Base-by-base conservation (phyloP, 495 filamentous ascomycete species). In the Delitschia confertaspora region DNA sequence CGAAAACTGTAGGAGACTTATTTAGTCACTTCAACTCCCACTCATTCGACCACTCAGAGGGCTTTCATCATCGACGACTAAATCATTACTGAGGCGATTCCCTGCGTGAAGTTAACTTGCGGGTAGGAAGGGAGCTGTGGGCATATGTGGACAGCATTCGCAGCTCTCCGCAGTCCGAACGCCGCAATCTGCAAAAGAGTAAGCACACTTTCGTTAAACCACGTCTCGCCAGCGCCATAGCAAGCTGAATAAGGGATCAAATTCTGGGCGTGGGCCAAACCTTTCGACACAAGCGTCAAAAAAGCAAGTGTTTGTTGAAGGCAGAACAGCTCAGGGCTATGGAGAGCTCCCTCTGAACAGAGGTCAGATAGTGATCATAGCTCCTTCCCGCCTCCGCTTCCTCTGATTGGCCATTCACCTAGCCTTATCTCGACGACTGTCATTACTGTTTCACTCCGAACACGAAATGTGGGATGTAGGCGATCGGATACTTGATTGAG, bases 1-100 rank as follows among this genome's bases (percentile, higher is more conserved):
- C 14, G 7, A 19, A 47, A 45, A 42, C 36, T 42, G 34, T 53
- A 44, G 48, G 39, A 38, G 43, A 33, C 21, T 11, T 24, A 38
- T 52, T 53, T 54, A 54, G 51, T 49, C 51, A 54, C 38, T 36
- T 41, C 20, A 18, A 31, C 13, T 21, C 10, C n/a, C 27, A 33
- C 49, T 38, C 47, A 53, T 47, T 38, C 42, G n/a, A 11, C 29
- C 25, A 13, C 8, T 11, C 17, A 2, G 16, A 36, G 4, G 16
- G 23, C 13, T 11, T 11, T 10, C 29, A 39, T 53, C 43, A 47
- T n/a, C n/a, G n/a, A n/a, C n/a, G n/a, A n/a, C n/a, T n/a, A n/a
- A n/a, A n/a, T n/a, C n/a, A n/a, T n/a, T n/a, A n/a, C n/a, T 41
- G 40, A 51, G 47, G 33, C 40, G 22, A 37, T 24, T 33, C 8